Evolutionary conservation across 495 filamentous ascomycete species (phyloP).

Genomic region (Podospora conica): DNA sequence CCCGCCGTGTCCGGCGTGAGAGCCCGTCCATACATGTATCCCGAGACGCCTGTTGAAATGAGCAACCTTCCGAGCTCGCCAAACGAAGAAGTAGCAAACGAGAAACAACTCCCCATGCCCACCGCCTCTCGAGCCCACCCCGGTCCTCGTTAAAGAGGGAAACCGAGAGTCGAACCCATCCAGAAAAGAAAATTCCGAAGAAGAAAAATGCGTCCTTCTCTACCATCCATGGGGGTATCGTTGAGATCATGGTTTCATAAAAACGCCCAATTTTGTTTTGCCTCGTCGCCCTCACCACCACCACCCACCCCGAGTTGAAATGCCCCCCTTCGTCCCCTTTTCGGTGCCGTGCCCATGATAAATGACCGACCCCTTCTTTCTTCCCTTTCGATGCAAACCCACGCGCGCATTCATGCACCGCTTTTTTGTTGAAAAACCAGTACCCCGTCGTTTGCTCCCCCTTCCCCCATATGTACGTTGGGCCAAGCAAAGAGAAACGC

Average conservation of each 20-base stretch:
- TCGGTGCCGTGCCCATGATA: background rate
- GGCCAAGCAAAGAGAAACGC: constrained; percentile 5
- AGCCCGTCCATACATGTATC: background rate
- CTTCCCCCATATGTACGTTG: constrained; percentile 9
- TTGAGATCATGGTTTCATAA: constrained; percentile 31
- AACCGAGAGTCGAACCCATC: background rate
- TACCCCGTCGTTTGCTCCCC: constrained; percentile 13
- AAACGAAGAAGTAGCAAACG: background rate
- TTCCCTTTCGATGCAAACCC: background rate
- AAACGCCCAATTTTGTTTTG: constrained; percentile 6
- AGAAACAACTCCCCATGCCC: background rate
- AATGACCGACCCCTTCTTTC: background rate
- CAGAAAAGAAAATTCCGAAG: background rate
- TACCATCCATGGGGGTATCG: constrained; percentile 26
- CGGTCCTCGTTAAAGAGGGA: background rate
- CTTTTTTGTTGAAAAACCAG: constrained; percentile 36
- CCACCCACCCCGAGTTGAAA: background rate
- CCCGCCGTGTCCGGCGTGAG: background rate
- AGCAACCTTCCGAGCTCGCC: background rate
- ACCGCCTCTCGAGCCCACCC: background rate
- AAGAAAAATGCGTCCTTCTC: background rate
- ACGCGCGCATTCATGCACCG: background rate
- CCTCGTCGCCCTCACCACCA: background rate
- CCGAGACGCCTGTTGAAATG: background rate
- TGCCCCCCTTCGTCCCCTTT: constrained; percentile 1